Conservation (phyloP, 2,329 filamentous ascomycete genomes). For the Emergomyces orientalis region DNA sequence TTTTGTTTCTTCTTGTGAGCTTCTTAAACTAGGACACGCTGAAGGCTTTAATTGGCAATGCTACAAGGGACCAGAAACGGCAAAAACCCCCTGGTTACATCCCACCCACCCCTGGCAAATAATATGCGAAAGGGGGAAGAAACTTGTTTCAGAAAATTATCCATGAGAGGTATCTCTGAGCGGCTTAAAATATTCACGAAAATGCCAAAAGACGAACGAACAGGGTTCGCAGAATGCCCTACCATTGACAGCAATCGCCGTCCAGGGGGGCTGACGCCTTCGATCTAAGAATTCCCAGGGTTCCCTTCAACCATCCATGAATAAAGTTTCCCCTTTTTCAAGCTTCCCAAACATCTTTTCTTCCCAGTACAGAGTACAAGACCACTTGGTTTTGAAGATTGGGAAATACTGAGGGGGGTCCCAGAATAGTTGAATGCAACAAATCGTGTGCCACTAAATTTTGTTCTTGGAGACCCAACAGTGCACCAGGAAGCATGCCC, state of each 20-base stretch:
- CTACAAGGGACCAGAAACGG: not conserved
- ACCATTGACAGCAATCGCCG: not conserved
- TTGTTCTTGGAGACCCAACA: not conserved
- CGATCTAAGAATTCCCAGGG: not conserved
- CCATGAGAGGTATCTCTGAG: not conserved
- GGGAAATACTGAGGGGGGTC: not conserved
- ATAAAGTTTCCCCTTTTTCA: not conserved
- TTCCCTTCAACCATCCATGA: not conserved
- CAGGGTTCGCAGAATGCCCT: not conserved
- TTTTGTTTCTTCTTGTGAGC: not conserved
- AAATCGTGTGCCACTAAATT: not conserved
- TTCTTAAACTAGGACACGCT: not conserved
- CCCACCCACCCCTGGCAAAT: not conserved
- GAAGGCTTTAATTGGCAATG: not conserved
- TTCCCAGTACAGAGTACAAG: too few species aligned
- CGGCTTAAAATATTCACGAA: not conserved
- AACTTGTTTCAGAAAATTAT: not conserved
- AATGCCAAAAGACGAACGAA: not conserved
- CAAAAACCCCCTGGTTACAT: not conserved
- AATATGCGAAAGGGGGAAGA: not conserved
- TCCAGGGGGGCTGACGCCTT: not conserved
- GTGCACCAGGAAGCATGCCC: not conserved
- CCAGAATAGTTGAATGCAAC: not conserved
- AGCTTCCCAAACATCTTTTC: not conserved
- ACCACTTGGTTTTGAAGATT: not conserved